A percentile compares a stretch with the other conserved stretches of the same genome.
Conservation (phyloP, 1,139 yeast species). For the Zygosaccharomyces sapae region DNA sequence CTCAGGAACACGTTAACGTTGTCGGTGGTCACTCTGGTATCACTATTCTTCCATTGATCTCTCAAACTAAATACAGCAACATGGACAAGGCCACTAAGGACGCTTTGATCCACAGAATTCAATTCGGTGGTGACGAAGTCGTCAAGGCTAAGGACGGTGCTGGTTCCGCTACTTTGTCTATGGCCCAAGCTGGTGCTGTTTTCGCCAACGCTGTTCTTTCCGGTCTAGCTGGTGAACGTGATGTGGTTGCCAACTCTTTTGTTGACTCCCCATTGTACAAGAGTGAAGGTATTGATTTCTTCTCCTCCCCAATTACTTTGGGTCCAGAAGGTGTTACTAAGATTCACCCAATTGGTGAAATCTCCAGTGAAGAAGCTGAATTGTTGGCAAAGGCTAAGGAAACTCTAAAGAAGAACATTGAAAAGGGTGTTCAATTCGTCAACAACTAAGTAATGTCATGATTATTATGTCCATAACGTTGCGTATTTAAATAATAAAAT, state of each 20-base stretch:
- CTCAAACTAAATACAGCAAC: conserved; percentile 58
- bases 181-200: conserved; percentile 98
- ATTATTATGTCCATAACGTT: neutral
- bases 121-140: conserved; percentile 98
- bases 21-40: conserved; percentile 99
- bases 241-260: conserved; percentile 73
- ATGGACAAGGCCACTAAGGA: conserved; percentile 57
- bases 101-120: conserved; percentile 84
- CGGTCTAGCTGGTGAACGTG: conserved; percentile 66
- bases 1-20: conserved; percentile 70
- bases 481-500: neutral
- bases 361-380: conserved; percentile 61
- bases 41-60: conserved; percentile 92
- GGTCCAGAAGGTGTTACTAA: conserved; percentile 86
- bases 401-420: conserved; percentile 70
- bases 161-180: conserved; percentile 96
- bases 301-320: conserved; percentile 86
- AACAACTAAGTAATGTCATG: conserved; percentile 21
- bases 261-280: conserved; percentile 80
- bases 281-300: conserved; percentile 82
- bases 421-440: conserved; percentile 66
- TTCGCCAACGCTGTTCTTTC: conserved; percentile 84
- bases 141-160: conserved; percentile 98
- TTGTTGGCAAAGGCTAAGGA: conserved; percentile 78
- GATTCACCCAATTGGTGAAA: conserved; percentile 58